Conservation (phyloP, 805 yeast genomes). For the Barnettozyma californica region DNA sequence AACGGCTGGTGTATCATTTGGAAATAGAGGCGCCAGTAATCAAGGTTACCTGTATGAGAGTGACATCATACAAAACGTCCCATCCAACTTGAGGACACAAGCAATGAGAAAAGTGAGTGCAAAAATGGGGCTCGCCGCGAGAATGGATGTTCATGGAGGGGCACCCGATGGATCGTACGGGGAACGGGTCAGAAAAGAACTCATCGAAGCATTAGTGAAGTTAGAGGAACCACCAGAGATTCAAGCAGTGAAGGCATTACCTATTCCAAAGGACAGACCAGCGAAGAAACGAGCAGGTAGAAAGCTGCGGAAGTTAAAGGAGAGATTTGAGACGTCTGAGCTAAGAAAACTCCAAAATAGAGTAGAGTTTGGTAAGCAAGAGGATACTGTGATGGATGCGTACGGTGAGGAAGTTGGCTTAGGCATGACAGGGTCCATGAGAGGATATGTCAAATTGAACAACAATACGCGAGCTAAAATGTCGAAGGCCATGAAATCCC, state of each 20-base stretch:
- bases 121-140: conserved; percentile 74
- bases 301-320: conserved; percentile 72
- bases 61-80: conserved; percentile 53
- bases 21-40: conserved; percentile 46
- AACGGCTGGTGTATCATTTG: conserved; percentile 33
- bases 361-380: conserved; percentile 76
- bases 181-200: conserved; percentile 49
- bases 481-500: conserved; percentile 53
- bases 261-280: conserved; percentile 62
- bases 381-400: conserved; percentile 53
- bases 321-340: conserved; percentile 76
- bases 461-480: conserved; percentile 50
- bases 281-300: conserved; percentile 86
- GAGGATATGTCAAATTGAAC: conserved; percentile 28
- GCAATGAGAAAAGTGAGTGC: conserved; percentile 78
- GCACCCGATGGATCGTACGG: conserved; percentile 52
- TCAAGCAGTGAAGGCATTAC: conserved; percentile 55
- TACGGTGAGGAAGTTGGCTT: conserved; percentile 81
- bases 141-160: conserved; percentile 58
- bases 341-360: conserved; percentile 78
- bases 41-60: conserved; percentile 65
- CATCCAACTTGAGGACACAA: conserved; percentile 54
- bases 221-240: conserved; percentile 73
- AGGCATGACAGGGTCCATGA: conserved; percentile 49
- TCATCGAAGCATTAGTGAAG: conserved; percentile 60